Evolutionary conservation across 2,329 filamentous ascomycete species (phyloP).

Genomic region (Chrysosporium queenslandicum): DNA sequence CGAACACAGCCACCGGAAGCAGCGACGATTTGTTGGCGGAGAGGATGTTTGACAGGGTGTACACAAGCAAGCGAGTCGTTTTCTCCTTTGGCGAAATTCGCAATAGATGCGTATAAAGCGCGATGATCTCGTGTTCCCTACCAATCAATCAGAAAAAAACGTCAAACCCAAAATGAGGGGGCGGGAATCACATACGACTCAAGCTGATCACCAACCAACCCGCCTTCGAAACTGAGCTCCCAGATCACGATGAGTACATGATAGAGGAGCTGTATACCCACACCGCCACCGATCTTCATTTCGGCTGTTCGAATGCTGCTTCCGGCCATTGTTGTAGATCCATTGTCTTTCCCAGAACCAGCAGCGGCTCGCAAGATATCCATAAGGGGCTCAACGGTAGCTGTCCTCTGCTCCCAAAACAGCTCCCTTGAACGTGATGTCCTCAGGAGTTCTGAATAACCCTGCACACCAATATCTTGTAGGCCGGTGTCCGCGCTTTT

Average conservation of each 20-base stretch:
- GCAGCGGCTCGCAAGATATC: constrained; percentile 68
- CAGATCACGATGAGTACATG: constrained; percentile 87
- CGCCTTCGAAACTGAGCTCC: constrained; percentile 87
- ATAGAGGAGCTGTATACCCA: constrained; percentile 86
- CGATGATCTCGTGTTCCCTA: constrained; percentile 85
- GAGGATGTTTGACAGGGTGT: constrained; percentile 81
- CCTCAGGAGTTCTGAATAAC: constrained; percentile 76
- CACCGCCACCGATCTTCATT: constrained; percentile 56
- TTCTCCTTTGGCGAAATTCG: constrained; percentile 95
- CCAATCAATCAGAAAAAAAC: constrained; percentile 10
- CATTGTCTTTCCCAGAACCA: constrained; percentile 59
- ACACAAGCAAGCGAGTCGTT: constrained; percentile 81
- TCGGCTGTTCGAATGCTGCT: constrained; percentile 56
- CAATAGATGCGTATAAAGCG: constrained; percentile 84
- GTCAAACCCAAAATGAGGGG: not conserved
- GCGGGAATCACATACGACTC: constrained; percentile 57
- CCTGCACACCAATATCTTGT: constrained; percentile 90
- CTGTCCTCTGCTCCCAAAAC: constrained; percentile 84
- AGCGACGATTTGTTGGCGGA: constrained; percentile 57
- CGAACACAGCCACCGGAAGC: constrained; percentile 76
- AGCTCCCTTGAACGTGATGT: constrained; percentile 62
- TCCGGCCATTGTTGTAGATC: constrained; percentile 48
- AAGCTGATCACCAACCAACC: constrained; percentile 62
- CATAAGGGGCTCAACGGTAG: constrained; percentile 72
- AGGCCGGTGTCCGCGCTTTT: constrained; percentile 79